A percentile compares a stretch with the other conserved stretches of the same genome.
Evolutionary conservation across 441 rosid species (phyloP).

Genomic region (Viola pubescens): DNA sequence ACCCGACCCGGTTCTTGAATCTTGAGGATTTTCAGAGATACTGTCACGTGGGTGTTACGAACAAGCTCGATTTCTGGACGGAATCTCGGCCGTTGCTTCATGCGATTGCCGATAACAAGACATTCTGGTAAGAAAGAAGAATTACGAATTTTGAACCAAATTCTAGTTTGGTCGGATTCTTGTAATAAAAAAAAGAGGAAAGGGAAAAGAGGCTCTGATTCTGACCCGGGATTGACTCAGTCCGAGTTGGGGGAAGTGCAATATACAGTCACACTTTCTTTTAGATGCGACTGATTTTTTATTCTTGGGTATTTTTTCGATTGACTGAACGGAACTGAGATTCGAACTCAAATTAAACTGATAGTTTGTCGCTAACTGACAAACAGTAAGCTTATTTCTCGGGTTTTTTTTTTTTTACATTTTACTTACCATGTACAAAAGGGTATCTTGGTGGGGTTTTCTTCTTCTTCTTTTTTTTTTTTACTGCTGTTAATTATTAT

Average conservation of each 20-base stretch:
- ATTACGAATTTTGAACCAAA: neutral
- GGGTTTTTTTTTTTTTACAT: constrained; percentile 5
- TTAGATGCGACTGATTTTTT: neutral
- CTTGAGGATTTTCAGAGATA: constrained; percentile 46
- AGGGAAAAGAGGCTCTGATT: constrained; percentile 13
- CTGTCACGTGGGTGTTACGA: constrained; percentile 39
- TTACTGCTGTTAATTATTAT: neutral
- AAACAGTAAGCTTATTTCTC: neutral
- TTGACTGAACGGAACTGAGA: neutral
- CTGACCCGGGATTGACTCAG: constrained; percentile 37
- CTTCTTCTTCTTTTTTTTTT: neutral
- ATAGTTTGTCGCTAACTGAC: neutral
- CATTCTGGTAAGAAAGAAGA: constrained; percentile 30
- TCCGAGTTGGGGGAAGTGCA: constrained; percentile 19
- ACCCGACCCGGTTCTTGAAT: constrained; percentile 32
- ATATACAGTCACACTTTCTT: neutral
- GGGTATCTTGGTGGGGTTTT: constrained; percentile 15
- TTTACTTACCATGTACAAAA: constrained; percentile 13
- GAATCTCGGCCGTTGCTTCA: constrained; percentile 73
- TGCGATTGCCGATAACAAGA: constrained; percentile 35
- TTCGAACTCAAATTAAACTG: constrained; percentile 12
- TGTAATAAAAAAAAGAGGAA: neutral
- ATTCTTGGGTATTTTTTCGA: too few species aligned
- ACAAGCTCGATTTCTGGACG: constrained; percentile 37
- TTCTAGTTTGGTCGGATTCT: too few species aligned